Evolutionary conservation across 768 basidiomycete genomes (phyloP), one percentile per base, ranked within the genome.

Genomic region (Russula virescens): DNA sequence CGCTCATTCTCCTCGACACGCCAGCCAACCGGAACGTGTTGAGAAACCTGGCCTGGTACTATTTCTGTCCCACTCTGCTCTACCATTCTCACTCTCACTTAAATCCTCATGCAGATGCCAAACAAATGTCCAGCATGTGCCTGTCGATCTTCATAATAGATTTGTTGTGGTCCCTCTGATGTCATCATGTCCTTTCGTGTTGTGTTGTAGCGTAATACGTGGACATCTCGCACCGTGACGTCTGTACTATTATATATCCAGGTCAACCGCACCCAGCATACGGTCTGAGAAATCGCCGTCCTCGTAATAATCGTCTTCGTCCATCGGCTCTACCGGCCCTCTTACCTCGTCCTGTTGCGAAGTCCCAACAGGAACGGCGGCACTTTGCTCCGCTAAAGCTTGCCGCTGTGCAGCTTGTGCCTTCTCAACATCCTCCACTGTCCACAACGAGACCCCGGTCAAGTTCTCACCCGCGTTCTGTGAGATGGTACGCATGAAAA

Each of bases 401-500:
- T 83, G 88, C 71, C 81, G 85, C 68, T 93, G 90, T 70, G 89
- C 89, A 38, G 81, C 81, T 73, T 97, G 94, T 48, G 88, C 87
- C 72, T 86, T 88, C 69, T 92, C 83, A 16, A 99, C 81, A 72
- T 98, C 91, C 69, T 94, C 91, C 42, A 98, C 75, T 21, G 93
- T 92, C 97, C 97, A 99, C 42, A 98, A 78, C 19, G 92, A 95
- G 34, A 98, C 78, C 0, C 95, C 94, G 2, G 95, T 98, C 73
- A 91, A 89, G 69, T 94, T 93, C 75, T 98, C 95, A 66, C 94
- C 94, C 50, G 91, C 91, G 70, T 95, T 96, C 76, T 99, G 97
- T 14, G 96, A 98, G 70, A 99, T 99, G n/a, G 89, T 89, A 9
- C 97, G 86, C 85, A 99, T 95, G 77, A 99, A 99, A 34, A 93